Evolutionary conservation across 805 yeast species (phyloP).

Genomic region (Candida lessepsii): DNA sequence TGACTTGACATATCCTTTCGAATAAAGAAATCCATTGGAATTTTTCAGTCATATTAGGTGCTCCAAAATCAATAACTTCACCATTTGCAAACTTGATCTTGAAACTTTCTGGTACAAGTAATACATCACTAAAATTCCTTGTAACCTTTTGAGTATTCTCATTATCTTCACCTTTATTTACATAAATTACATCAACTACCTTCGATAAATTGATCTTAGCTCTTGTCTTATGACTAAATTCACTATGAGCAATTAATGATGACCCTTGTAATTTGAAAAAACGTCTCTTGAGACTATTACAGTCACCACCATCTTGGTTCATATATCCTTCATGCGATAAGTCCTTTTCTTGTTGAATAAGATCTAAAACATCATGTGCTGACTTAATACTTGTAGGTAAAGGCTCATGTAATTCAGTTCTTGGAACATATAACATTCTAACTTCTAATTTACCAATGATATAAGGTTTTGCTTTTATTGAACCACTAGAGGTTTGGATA

Average conservation of each 20-base stretch:
- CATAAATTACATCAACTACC: conserved; percentile 51
- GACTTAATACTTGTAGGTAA: conserved; percentile 69
- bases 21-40: conserved; percentile 62
- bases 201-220: conserved; percentile 75
- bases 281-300: conserved; percentile 69
- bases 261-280: conserved; percentile 72
- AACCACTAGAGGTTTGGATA: conserved; percentile 20
- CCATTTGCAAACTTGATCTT: conserved; percentile 73
- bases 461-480: conserved; percentile 47
- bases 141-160: conserved; percentile 26
- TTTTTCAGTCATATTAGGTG: conserved; percentile 65
- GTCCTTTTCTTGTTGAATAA: conserved; percentile 26
- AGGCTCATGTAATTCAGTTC: conserved; percentile 56
- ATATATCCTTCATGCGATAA: conserved; percentile 60
- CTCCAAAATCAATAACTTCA: conserved; percentile 82
- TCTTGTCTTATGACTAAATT: conserved; percentile 61
- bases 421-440: conserved; percentile 67
- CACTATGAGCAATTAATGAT: conserved; percentile 74
- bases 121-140: conserved; percentile 71
- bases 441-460: conserved; percentile 65
- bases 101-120: conserved; percentile 70
- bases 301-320: conserved; percentile 91
- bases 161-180: conserved; percentile 36
- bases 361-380: conserved; percentile 35
- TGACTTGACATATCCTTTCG: conserved; percentile 54